Percentiles rank a stretch among this genome's conserved stretches.
phyloP scores from a whole-genome alignment of 345 rosid species.

The Populus ilicifolia region DNA sequence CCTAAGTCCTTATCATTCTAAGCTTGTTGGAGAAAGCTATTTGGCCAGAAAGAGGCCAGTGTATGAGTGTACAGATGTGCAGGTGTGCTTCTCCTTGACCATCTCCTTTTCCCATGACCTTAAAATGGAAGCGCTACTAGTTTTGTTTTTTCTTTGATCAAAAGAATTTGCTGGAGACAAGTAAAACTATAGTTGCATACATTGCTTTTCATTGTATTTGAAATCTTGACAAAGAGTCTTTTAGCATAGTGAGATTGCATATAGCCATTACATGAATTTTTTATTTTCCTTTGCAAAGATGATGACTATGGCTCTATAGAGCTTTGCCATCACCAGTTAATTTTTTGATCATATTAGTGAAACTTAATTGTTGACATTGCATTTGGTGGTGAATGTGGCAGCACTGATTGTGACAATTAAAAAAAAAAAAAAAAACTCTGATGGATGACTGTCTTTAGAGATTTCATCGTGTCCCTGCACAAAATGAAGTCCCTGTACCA shows the following conservation, averaged over 20 bases:
- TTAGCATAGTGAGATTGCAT: no score
- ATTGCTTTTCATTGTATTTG: no score
- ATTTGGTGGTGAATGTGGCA: neutral
- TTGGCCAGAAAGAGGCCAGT: constrained; percentile 82
- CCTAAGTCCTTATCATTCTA: constrained; percentile 69
- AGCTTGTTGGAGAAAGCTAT: constrained; percentile 91
- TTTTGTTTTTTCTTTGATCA: no score
- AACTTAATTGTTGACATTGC: neutral
- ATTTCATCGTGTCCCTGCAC: neutral
- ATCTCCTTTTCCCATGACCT: constrained; percentile 2
- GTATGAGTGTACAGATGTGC: constrained; percentile 78
- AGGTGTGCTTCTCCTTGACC: constrained; percentile 42
- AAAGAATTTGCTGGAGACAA: no score
- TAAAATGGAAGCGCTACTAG: no score
- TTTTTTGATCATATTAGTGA: neutral
- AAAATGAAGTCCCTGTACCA: neutral
- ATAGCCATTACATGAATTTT: no score
- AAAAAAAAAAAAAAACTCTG: no score
- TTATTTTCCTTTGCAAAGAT: neutral
- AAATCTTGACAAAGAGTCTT: no score
- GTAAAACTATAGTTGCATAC: no score
- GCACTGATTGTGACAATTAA: neutral
- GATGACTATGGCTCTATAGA: neutral
- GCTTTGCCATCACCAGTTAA: neutral
- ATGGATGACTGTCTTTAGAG: neutral